These are phyloP conservation scores for Lactarius vividus DNA, from an alignment of 768 basidiomycete species.

Conservation along the genomic window DNA sequence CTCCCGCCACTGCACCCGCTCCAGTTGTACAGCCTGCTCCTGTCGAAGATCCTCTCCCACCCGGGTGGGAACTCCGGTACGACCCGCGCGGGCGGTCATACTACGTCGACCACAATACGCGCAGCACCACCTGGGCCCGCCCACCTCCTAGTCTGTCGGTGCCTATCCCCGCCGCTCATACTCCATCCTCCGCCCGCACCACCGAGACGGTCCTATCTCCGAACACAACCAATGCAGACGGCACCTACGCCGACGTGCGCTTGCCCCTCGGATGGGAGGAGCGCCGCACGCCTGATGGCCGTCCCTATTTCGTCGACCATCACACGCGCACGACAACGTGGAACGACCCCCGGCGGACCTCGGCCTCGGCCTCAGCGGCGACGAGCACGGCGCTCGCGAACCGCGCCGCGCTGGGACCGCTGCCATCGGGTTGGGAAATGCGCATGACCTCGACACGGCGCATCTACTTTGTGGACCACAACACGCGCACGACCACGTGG, in stretches of 20 bases:
- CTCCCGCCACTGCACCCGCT: slow-evolving; percentile 7
- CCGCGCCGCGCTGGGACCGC: slow-evolving; percentile 57
- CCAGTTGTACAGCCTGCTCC: slow-evolving; percentile 30
- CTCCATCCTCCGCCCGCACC: slow-evolving; percentile 18
- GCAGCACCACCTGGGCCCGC: slow-evolving; percentile 79
- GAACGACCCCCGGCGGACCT: slow-evolving; percentile 76
- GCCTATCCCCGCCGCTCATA: slow-evolving; percentile 30
- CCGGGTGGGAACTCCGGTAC: slow-evolving; percentile 80
- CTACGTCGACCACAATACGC: slow-evolving; percentile 84
- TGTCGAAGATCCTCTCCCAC: slow-evolving; percentile 66
- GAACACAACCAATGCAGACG: slow-evolving; percentile 30
- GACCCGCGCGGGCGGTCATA: slow-evolving; percentile 73
- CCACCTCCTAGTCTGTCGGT: slow-evolving; percentile 37
- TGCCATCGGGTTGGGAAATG: slow-evolving; percentile 96
- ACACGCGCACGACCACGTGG: slow-evolving; percentile 86
- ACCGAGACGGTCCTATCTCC: slow-evolving; percentile 17
- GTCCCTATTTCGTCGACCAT: slow-evolving; percentile 75
- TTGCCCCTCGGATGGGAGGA: slow-evolving; percentile 93
- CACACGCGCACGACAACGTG: slow-evolving; percentile 85
- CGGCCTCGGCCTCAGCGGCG: slow-evolving; percentile 47
- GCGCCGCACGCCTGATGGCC: slow-evolving; percentile 82
- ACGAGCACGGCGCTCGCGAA: slow-evolving; percentile 36
- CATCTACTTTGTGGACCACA: slow-evolving; percentile 94
- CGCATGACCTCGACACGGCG: slow-evolving; percentile 78
- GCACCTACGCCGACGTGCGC: slow-evolving; percentile 57